Evolutionary conservation across 129 eudicot genomes (phyloP).

Genomic region (Flaveria brownii): DNA sequence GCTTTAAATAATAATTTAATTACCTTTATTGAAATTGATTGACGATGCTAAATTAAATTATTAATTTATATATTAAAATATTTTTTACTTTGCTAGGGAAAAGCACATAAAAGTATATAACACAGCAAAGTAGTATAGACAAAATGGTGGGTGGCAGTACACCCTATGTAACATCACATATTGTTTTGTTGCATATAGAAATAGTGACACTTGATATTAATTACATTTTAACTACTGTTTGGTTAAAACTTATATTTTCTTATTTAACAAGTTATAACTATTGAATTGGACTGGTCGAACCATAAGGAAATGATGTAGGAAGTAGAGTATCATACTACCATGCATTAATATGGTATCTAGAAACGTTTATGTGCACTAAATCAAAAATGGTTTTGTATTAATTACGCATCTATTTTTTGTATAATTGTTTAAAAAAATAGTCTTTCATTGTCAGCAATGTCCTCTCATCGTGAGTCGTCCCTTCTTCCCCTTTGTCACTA

Average conservation of each 20-base stretch:
- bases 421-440: too few species aligned
- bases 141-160: conserved; percentile 29
- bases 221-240: neutral
- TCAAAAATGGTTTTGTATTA: too few species aligned
- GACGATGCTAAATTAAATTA: neutral
- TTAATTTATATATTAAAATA: neutral
- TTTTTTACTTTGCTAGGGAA: neutral
- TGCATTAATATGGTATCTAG: too few species aligned
- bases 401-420: too few species aligned
- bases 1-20: neutral
- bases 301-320: too few species aligned
- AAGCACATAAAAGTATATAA: neutral
- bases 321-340: too few species aligned
- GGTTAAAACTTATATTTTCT: neutral
- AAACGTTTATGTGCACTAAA: too few species aligned
- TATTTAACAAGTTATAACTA: neutral
- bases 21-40: neutral
- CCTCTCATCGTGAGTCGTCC: too few species aligned
- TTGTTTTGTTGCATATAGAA: conserved; percentile 28
- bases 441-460: too few species aligned
- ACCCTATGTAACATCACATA: conserved; percentile 32
- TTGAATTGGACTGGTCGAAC: too few species aligned
- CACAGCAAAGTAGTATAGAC: conserved; percentile 32
- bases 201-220: conserved; percentile 6
- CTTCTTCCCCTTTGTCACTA: too few species aligned